Base-by-base conservation (phyloP, 495 filamentous ascomycete genomes). In the Viridothelium virens region DNA sequence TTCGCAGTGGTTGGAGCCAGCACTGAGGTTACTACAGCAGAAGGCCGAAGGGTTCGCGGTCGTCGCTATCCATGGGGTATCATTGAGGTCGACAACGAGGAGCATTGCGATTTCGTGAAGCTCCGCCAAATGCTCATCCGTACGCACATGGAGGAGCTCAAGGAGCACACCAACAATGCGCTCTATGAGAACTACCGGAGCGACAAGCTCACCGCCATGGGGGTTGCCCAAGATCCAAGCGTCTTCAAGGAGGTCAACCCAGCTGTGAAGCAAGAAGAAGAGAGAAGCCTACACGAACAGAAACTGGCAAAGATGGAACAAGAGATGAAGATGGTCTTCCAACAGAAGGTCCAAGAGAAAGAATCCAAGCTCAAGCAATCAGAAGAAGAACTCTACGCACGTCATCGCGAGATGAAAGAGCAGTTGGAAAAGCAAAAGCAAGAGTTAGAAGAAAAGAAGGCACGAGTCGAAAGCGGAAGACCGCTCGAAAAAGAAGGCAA, bases 271-370 rank as follows among this genome's bases (percentile, higher is more conserved):
- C 95, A 97, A 79, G 94, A 98, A 77, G 94, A 98, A 82, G 94
- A 98, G 84, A 91, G 94, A 73, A 85, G 86, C 64, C 84, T 98
- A 63, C 94, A 98, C 85, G 94, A 98, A 79, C 95, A 97, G 84
- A 98, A 98, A 83, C 89, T 98, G 69, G 89, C 91, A 72, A 98
- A 98, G 91, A 98, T 98, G 94, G 94, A 98, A 78, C 85, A 90
- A 73, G 94, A 98, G 78, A 98, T 98, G 94, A 97, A 97, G 91
- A 97, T 97, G 94, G 94, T 98, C 74, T 98, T 98, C 91, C 94
- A 98, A 77, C 95, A 97, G 78, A 98, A 98, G 89, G 94, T 98
- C 31, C 86, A 90, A 67, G 94, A 98, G 80, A 98, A 98, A 85
- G 94, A 98, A 79, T 96, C 91, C 86, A 98, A 98, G 80, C 83